Evolutionary conservation across 768 basidiomycete genomes (phyloP), one percentile per base, ranked within the genome.

Genomic region (Calocybe indica): DNA sequence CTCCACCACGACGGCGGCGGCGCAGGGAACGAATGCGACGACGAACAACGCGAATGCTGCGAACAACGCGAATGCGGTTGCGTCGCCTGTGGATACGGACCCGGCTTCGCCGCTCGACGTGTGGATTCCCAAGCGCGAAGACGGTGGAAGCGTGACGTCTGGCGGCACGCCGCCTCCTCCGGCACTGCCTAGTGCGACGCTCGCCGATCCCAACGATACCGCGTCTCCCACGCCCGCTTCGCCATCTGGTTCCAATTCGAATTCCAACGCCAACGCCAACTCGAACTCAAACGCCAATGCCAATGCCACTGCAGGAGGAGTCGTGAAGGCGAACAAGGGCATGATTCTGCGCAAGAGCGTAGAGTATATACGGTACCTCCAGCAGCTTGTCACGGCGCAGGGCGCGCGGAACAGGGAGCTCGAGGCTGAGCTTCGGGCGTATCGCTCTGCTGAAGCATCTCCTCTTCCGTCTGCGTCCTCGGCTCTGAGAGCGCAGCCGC

Each of bases 321-420:
- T 75, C 30, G 84, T 89, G 45, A 94, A 94, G 61, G 92, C 92
- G 28, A 94, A 95, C 69, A 95, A 95, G 73, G 92, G 92, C 32
- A 89, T 94, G 83, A 92, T 95, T 37, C 66, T 95, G 39, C 64
- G 88, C 55, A 95, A 89, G 76, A 84, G 82, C 47, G 83, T 87
- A 2, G 83, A 85, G 57, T 84, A 85, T 57, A 84, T 85, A 30
- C 78, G 88, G 48, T 92, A 90, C 63, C 78, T 92, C 8, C 90
- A 92, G 60, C 89, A 92, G 55, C 82, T 92, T 45, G 89, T 92
- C 7, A 79, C 76, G 3, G 84, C 82, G 0, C 90, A 92, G 57
- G 86, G 87, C 4, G 77, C 76, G 37, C 73, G 89, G 7, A 91
- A 89, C 61, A 71, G 85, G 36, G 88, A 90, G 57, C 72, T 92